Evolutionary conservation across 306 rosid species (phyloP).

Genomic region (Delonix regia): DNA sequence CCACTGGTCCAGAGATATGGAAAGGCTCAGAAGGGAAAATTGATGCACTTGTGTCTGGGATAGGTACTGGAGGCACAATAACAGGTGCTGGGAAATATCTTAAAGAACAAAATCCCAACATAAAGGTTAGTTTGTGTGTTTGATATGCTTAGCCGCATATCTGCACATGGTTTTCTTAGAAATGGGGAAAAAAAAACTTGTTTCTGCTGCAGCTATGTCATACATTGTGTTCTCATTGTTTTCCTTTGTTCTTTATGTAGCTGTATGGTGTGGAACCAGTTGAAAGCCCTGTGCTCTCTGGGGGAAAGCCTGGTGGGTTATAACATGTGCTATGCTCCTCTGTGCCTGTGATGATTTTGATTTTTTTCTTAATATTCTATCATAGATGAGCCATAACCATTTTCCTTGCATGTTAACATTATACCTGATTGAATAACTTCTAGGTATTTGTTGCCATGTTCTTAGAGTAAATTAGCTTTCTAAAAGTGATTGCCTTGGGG

Average conservation of each 20-base stretch:
- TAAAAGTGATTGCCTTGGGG: not conserved
- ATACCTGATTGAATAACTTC: not conserved
- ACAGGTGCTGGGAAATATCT: slow-evolving; percentile 84
- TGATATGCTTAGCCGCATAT: not conserved
- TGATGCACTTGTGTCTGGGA: slow-evolving; percentile 74
- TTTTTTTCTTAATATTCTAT: not conserved
- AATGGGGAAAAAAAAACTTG: slow-evolving; percentile 11
- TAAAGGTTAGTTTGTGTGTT: slow-evolving; percentile 54
- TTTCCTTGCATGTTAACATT: slow-evolving; percentile 21
- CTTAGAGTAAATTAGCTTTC: not conserved
- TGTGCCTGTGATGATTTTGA: not conserved
- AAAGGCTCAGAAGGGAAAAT: slow-evolving; percentile 68
- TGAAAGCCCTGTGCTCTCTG: slow-evolving; percentile 82
- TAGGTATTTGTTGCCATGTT: not conserved
- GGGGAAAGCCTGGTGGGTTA: slow-evolving; percentile 83
- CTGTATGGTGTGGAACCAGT: slow-evolving; percentile 77
- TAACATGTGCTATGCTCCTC: slow-evolving; percentile 4
- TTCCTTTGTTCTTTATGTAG: slow-evolving; percentile 43
- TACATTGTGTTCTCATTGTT: slow-evolving; percentile 22
- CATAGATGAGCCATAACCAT: slow-evolving; percentile 6
- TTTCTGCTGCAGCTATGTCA: slow-evolving; percentile 11
- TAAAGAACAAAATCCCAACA: slow-evolving; percentile 70
- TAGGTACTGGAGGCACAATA: slow-evolving; percentile 84
- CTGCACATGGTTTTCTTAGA: not conserved
- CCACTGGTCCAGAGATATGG: slow-evolving; percentile 94